Evolutionary conservation across 139 green algal genomes (phyloP).

Genomic region (Micractinium conductrix): DNA sequence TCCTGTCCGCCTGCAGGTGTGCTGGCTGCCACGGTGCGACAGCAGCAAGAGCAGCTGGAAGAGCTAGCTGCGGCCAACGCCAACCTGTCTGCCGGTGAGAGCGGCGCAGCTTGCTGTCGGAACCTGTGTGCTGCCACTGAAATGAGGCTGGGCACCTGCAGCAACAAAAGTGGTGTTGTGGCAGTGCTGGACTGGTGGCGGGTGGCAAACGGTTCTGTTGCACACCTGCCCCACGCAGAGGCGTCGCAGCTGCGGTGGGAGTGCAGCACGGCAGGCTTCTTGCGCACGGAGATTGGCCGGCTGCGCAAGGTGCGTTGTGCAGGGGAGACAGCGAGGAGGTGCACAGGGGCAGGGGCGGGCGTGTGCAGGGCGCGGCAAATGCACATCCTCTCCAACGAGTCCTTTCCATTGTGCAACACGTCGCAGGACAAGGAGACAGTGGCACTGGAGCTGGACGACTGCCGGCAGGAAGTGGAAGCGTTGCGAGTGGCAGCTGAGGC

Average conservation of each 20-base stretch:
- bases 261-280: slow-evolving; percentile 4
- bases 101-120: no score
- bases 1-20: neutral
- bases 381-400: neutral
- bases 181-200: neutral
- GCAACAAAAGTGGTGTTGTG: neutral
- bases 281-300: slow-evolving; percentile 17
- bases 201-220: neutral
- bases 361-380: neutral
- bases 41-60: slow-evolving; percentile 18
- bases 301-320: slow-evolving; percentile 8
- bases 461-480: neutral
- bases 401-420: neutral
- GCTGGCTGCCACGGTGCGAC: neutral
- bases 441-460: neutral
- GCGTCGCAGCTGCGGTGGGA: slow-evolving; percentile 15
- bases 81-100: slow-evolving; percentile 9
- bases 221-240: neutral
- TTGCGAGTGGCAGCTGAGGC: neutral
- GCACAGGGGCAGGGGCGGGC: neutral
- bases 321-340: neutral
- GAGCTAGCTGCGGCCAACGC: neutral
- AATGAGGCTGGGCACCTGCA: no score
- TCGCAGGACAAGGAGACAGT: slow-evolving; percentile 14
- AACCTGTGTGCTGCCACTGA: neutral